Evolutionary conservation across 805 yeast genomes (phyloP), one percentile per base, ranked within the genome.

Genomic region (Lipomyces yamanashiensis): DNA sequence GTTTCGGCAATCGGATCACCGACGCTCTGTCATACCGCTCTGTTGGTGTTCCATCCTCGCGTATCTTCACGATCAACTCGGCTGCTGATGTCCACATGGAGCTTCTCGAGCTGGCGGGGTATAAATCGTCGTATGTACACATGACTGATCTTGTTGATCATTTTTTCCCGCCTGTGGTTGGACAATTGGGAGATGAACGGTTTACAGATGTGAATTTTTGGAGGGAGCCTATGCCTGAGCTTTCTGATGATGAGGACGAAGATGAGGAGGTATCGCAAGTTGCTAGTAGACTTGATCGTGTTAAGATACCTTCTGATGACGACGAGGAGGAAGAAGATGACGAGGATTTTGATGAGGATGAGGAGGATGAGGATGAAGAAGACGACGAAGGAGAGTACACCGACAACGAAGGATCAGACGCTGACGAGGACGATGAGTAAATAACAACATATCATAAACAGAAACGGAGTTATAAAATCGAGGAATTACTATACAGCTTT

Each of bases 11-110:
- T 74, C 81, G 96, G 69, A 95, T 95, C 64, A 95, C 99, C 1
- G 99, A 95, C 77, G 98, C 98, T 7, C 83, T 95, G 58, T 90
- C 97, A 59, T 95, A 95, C 74, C 82, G 98, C 71, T 88, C 92
- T 9, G 98, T 95, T 7, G 92, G 95, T 4, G 89, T 95, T 9
- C 98, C 99, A 1, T 86, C 96, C 19, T 93, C 97, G 45, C 81
- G 97, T 66, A 92, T 95, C 47, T 95, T 95, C 74, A 95, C 99
- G 7, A 95, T 95, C 71, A 93, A 95, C 72, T 92, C 98, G 1
- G 91, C 90, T 67, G 97, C 98, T 1, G 98, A 95, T 69, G 99
- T 95, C 48, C 97, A 91, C 78, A 89, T 95, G 96, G 99, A 95
- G 76, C 81, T 95, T 67, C 80, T 95, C 59, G 98, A 95, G 74